Percentiles rank a stretch among this genome's conserved stretches.
Evolutionary conservation across 108 stramenopile genomes (phyloP).

Genomic region (Pseudonitzschia multiseries): DNA sequence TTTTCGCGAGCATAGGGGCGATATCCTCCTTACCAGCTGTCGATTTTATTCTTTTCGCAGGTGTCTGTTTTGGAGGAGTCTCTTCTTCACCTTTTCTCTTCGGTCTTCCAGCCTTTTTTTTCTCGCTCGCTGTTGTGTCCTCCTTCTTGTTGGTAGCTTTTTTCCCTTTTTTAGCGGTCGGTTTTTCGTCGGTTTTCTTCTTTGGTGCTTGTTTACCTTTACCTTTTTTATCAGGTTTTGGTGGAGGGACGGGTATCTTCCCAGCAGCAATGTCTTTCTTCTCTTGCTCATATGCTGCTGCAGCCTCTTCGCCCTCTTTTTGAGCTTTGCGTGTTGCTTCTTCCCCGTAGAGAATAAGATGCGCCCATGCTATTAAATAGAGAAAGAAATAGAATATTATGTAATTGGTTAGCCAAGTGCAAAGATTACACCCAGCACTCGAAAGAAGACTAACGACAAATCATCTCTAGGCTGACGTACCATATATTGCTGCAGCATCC

Average conservation of each 20-base stretch:
- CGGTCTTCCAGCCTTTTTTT: slow-evolving; percentile 15
- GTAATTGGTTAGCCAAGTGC: not conserved
- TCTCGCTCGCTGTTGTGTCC: slow-evolving; percentile 31
- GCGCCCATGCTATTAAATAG: slow-evolving; percentile 63
- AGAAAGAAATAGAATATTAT: too few species aligned
- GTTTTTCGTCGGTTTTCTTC: slow-evolving; percentile 34
- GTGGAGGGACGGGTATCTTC: slow-evolving; percentile 50
- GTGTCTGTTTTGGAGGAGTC: slow-evolving; percentile 8
- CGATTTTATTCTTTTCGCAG: slow-evolving; percentile 9
- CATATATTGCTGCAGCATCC: slow-evolving; percentile 90
- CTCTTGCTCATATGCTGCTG: slow-evolving; percentile 79
- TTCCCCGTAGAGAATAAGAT: slow-evolving; percentile 84
- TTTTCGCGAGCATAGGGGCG: slow-evolving; percentile 35
- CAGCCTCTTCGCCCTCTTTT: slow-evolving; percentile 87
- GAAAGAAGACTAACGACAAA: not conserved
- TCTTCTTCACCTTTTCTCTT: not conserved
- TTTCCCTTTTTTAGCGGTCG: slow-evolving; percentile 19
- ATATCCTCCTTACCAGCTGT: slow-evolving; percentile 33
- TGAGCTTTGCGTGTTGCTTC: slow-evolving; percentile 85
- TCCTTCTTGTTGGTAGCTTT: slow-evolving; percentile 26
- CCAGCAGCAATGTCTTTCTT: slow-evolving; percentile 77
- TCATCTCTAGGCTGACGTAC: slow-evolving; percentile 6
- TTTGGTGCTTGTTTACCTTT: slow-evolving; percentile 37
- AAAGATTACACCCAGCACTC: too few species aligned
- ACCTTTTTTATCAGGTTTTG: slow-evolving; percentile 59